phyloP scores from a whole-genome alignment of 495 filamentous ascomycete species.

The Clavariopsis aquatica region DNA sequence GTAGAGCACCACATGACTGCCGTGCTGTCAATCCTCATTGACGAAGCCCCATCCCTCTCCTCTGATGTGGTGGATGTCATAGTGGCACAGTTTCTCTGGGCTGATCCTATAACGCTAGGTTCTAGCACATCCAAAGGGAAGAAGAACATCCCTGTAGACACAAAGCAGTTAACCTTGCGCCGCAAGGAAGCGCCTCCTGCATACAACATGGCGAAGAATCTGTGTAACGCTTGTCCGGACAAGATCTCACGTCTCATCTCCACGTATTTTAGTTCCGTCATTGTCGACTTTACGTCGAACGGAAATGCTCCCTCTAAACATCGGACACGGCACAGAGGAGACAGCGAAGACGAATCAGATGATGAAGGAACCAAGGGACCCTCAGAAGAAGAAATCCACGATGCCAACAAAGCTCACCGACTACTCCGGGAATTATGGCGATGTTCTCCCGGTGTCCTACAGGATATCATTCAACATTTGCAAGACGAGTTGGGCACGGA shows the following conservation, averaged over 20 bases:
- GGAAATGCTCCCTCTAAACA: not conserved
- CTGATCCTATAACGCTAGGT: conserved; percentile 62
- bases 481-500: conserved; percentile 91
- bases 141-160: conserved; percentile 62
- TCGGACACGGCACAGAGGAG: conserved; percentile 28
- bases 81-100: conserved; percentile 90
- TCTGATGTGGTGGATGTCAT: conserved; percentile 87
- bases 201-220: conserved; percentile 92
- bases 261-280: conserved; percentile 96
- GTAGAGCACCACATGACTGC: conserved; percentile 90
- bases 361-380: conserved; percentile 64
- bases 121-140: conserved; percentile 50
- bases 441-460: conserved; percentile 81
- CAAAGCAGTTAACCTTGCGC: conserved; percentile 75
- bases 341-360: conserved; percentile 65
- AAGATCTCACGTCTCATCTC: conserved; percentile 92
- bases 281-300: conserved; percentile 75
- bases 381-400: conserved; percentile 79
- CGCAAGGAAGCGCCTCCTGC: conserved; percentile 85
- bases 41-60: conserved; percentile 80
- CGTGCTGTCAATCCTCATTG: conserved; percentile 79
- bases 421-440: conserved; percentile 93
- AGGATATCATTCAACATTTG: conserved; percentile 90
- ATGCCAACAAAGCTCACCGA: conserved; percentile 84
- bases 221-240: conserved; percentile 87